Conservation (phyloP, 192 early-diverging fungal species). For the Backusella parvicylindrica region DNA sequence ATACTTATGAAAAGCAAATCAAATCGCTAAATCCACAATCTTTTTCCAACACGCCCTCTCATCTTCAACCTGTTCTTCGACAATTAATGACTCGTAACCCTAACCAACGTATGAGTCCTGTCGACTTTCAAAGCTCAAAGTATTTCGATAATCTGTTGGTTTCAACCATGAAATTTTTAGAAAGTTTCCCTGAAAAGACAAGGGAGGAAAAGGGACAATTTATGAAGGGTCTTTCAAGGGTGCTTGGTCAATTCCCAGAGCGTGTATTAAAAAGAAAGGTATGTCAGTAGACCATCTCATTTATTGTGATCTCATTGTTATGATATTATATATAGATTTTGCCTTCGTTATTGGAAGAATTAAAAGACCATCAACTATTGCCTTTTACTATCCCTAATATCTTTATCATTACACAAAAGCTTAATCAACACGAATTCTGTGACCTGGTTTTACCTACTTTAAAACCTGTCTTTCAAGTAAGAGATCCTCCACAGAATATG, state of each 20-base stretch:
- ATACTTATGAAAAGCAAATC: slow-evolving; percentile 59
- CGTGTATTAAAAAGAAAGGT: slow-evolving; percentile 69
- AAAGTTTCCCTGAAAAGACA: slow-evolving; percentile 75
- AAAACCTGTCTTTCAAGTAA: slow-evolving; percentile 54
- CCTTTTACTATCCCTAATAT: slow-evolving; percentile 76
- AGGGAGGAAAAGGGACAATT: slow-evolving; percentile 76
- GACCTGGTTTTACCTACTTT: slow-evolving; percentile 57
- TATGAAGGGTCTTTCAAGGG: slow-evolving; percentile 67
- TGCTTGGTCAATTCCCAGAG: slow-evolving; percentile 70
- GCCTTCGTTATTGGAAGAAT: slow-evolving; percentile 62
- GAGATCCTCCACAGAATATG: slow-evolving; percentile 65
- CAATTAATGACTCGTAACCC: slow-evolving; percentile 54
- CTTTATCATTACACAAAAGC: slow-evolving; percentile 63
- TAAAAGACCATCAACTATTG: slow-evolving; percentile 71
- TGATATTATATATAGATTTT: slow-evolving; percentile 49
- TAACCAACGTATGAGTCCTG: slow-evolving; percentile 51
- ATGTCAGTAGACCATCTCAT: neutral
- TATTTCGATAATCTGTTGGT: slow-evolving; percentile 82
- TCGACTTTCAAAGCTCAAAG: slow-evolving; percentile 60
- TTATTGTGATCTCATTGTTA: neutral
- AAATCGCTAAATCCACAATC: slow-evolving; percentile 36
- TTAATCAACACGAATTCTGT: slow-evolving; percentile 60
- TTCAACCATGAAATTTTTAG: slow-evolving; percentile 76
- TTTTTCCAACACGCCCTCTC: slow-evolving; percentile 49
- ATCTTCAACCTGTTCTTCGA: slow-evolving; percentile 51